These are phyloP conservation scores for Solanum sejunctum DNA, from an alignment of 257 asterid genomes.

Conservation along the genomic window DNA sequence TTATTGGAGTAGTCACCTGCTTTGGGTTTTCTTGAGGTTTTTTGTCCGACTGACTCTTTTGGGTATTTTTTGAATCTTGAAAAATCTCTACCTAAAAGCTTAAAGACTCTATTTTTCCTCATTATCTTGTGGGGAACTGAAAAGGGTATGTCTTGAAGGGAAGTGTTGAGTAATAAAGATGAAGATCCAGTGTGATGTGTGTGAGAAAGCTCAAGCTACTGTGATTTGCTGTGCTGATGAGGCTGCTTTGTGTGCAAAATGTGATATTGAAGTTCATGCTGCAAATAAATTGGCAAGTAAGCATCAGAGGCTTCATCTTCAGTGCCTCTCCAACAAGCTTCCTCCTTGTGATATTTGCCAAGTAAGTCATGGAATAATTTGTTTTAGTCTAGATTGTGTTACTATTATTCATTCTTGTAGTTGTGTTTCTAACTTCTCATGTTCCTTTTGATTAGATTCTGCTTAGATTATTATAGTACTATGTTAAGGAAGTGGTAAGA, in stretches of 20 bases:
- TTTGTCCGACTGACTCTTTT: neutral
- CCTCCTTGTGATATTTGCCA: conserved; percentile 96
- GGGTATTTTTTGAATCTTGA: neutral
- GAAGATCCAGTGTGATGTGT: conserved; percentile 99
- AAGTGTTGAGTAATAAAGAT: conserved; percentile 12
- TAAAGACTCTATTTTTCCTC: neutral
- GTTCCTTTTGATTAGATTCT: neutral
- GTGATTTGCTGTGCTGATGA: conserved; percentile 98
- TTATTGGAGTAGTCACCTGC: neutral
- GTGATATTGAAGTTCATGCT: conserved; percentile 87
- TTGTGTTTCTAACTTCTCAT: neutral
- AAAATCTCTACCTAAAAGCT: neutral
- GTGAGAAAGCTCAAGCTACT: conserved; percentile 91
- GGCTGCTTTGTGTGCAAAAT: conserved; percentile 79
- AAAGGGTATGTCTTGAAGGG: neutral
- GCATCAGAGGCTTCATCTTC: conserved; percentile 85
- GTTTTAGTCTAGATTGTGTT: neutral
- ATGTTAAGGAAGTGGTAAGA: neutral
- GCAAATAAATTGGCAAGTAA: conserved; percentile 95
- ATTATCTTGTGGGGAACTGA: neutral
- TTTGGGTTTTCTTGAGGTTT: neutral
- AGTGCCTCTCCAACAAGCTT: conserved; percentile 70
- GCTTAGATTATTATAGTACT: neutral
- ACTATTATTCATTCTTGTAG: neutral
- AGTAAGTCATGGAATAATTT: conserved; percentile 21